These are phyloP conservation scores for Candida sojae DNA, from an alignment of 1,139 yeast genomes.

Conservation along the genomic window DNA sequence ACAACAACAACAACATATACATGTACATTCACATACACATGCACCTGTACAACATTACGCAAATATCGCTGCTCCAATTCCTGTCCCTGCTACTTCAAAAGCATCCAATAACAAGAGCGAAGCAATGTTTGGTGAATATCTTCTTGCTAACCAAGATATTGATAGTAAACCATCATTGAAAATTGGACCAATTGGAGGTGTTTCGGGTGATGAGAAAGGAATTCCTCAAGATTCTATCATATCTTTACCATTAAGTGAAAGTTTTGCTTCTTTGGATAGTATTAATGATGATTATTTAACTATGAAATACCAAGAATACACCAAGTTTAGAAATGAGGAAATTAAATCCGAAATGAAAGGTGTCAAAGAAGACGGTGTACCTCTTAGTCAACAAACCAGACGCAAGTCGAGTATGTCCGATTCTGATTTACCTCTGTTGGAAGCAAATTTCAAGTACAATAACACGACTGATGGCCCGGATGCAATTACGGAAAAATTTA, in stretches of 20 bases:
- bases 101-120: background rate
- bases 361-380: background rate
- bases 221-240: conserved; percentile 36
- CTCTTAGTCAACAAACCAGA: background rate
- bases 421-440: conserved; percentile 8
- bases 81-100: conserved; percentile 16
- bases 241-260: conserved; percentile 65
- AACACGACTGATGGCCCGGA: conserved; percentile 10
- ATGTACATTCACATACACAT: background rate
- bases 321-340: conserved; percentile 14
- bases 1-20: background rate
- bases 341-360: conserved; percentile 8
- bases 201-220: conserved; percentile 8
- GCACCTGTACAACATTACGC: conserved; percentile 3
- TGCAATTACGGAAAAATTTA: conserved; percentile 33
- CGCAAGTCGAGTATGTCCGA: conserved; percentile 17
- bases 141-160: background rate
- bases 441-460: background rate
- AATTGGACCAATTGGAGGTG: conserved; percentile 17
- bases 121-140: background rate
- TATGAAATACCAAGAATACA: conserved; percentile 36
- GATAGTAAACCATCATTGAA: conserved; percentile 15
- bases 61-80: conserved; percentile 22
- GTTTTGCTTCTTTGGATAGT: conserved; percentile 78
- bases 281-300: conserved; percentile 58